These are phyloP conservation scores for Cercospora canescens DNA, from an alignment of 2,329 filamentous ascomycete genomes.

Conservation along the genomic window DNA sequence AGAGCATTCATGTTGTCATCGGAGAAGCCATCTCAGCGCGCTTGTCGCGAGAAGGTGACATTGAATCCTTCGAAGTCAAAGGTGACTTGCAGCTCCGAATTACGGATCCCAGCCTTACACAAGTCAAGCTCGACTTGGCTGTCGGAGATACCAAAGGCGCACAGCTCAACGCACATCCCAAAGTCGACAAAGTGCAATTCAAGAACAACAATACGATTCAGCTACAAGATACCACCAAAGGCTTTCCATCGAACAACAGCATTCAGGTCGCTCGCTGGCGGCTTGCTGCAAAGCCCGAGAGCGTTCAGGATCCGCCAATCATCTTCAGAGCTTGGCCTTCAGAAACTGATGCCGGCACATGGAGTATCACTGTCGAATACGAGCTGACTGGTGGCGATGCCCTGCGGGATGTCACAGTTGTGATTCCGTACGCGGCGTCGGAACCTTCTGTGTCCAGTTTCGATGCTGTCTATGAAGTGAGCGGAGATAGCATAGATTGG, in stretches of 20 bases:
- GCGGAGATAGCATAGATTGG: constrained; percentile 92
- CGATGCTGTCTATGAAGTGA: constrained; percentile 91
- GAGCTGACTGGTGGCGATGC: constrained; percentile 80
- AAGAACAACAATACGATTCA: constrained; percentile 81
- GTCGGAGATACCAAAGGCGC: constrained; percentile 78
- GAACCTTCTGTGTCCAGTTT: constrained; percentile 91
- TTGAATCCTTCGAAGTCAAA: constrained; percentile 85
- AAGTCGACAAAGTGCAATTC: constrained; percentile 89
- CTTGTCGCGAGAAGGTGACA: constrained; percentile 80
- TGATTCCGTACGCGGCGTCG: constrained; percentile 80
- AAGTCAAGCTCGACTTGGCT: constrained; percentile 80
- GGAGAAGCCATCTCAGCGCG: constrained; percentile 89
- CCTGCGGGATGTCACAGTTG: constrained; percentile 80
- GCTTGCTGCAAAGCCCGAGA: constrained; percentile 76
- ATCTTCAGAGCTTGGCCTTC: constrained; percentile 98
- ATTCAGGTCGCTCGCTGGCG: constrained; percentile 95
- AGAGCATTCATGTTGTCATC: constrained; percentile 84
- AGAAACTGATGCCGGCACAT: constrained; percentile 75
- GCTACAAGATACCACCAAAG: constrained; percentile 81
- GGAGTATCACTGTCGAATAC: constrained; percentile 92
- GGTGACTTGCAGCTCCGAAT: constrained; percentile 92
- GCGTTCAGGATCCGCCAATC: constrained; percentile 80
- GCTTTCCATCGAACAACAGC: constrained; percentile 91
- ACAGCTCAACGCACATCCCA: constrained; percentile 93
- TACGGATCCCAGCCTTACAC: constrained; percentile 82